These are phyloP conservation scores for Boechera divaricarpa DNA, from an alignment of 345 rosid species.

Conservation along the genomic window DNA sequence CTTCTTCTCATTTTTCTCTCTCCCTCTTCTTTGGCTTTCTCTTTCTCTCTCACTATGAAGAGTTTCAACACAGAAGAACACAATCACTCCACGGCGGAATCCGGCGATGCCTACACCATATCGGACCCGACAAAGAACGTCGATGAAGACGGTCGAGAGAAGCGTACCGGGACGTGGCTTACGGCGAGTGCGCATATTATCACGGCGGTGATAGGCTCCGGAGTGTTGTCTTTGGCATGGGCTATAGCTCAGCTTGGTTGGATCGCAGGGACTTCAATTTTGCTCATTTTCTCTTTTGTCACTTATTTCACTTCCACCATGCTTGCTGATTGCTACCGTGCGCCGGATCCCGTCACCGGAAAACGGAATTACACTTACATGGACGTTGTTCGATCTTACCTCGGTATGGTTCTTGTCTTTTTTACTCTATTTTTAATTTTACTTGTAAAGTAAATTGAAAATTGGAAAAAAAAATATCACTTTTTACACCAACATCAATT, in stretches of 20 bases:
- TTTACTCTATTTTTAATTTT: not conserved
- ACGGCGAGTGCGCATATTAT: constrained; percentile 94
- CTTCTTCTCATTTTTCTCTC: constrained; percentile 12
- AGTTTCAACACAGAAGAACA: constrained; percentile 39
- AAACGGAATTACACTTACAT: constrained; percentile 87
- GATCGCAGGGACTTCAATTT: constrained; percentile 69
- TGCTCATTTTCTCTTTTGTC: constrained; percentile 66
- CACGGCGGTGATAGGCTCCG: constrained; percentile 94
- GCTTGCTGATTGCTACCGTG: constrained; percentile 80
- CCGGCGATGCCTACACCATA: constrained; percentile 26
- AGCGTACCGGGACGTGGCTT: constrained; percentile 74
- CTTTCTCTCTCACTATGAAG: constrained; percentile 32
- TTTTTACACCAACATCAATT: constrained; percentile 9
- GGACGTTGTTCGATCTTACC: constrained; percentile 76
- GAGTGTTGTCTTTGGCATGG: constrained; percentile 90
- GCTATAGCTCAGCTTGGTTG: constrained; percentile 93
- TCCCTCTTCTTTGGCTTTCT: not conserved
- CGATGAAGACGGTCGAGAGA: constrained; percentile 43
- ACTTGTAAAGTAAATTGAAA: not conserved
- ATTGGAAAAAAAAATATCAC: not conserved
- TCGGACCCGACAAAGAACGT: constrained; percentile 42
- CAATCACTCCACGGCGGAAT: constrained; percentile 38
- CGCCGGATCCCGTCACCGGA: constrained; percentile 85
- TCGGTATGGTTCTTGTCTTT: constrained; percentile 51
- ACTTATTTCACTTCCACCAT: constrained; percentile 83